These are phyloP conservation scores for Phytopythium litorale DNA, from an alignment of 352 stramenopile species.

Conservation along the genomic window DNA sequence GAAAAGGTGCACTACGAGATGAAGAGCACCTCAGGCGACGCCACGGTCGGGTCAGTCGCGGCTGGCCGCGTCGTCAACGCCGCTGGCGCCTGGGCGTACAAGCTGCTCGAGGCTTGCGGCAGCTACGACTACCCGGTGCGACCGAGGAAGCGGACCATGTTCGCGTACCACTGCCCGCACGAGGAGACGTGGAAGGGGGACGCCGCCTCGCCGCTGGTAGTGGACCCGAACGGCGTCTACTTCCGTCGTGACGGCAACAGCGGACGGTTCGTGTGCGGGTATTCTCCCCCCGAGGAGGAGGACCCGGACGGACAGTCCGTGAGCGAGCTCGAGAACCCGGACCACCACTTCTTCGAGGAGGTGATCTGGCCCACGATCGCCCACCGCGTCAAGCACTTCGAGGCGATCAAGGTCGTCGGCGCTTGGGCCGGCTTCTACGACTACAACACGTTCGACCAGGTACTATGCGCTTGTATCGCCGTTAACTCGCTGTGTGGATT, in stretches of 20 bases:
- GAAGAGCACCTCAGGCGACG: constrained; percentile 14
- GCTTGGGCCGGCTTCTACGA: constrained; percentile 84
- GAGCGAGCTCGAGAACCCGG: constrained; percentile 64
- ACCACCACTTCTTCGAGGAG: constrained; percentile 72
- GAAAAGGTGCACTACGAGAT: constrained; percentile 53
- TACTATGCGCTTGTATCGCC: constrained; percentile 4
- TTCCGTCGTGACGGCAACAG: constrained; percentile 69
- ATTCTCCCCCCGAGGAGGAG: constrained; percentile 51
- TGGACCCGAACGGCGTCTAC: constrained; percentile 77
- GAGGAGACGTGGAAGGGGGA: constrained; percentile 73
- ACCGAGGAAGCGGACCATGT: constrained; percentile 74
- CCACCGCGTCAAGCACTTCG: constrained; percentile 65
- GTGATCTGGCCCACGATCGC: constrained; percentile 82
- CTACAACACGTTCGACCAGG: constrained; percentile 86
- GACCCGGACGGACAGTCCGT: constrained; percentile 59
- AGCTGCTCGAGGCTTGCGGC: constrained; percentile 61
- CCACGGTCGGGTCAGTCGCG: constrained; percentile 24
- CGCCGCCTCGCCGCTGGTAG: constrained; percentile 58
- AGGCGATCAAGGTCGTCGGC: constrained; percentile 77
- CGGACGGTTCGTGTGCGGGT: constrained; percentile 71
- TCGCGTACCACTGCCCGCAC: constrained; percentile 72
- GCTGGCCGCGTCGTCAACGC: constrained; percentile 76
- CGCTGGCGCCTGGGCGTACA: constrained; percentile 64
- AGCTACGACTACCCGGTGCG: constrained; percentile 73
- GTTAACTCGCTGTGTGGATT: not conserved